Conservation (phyloP, 768 basidiomycete species). For the Russula olivacea region DNA sequence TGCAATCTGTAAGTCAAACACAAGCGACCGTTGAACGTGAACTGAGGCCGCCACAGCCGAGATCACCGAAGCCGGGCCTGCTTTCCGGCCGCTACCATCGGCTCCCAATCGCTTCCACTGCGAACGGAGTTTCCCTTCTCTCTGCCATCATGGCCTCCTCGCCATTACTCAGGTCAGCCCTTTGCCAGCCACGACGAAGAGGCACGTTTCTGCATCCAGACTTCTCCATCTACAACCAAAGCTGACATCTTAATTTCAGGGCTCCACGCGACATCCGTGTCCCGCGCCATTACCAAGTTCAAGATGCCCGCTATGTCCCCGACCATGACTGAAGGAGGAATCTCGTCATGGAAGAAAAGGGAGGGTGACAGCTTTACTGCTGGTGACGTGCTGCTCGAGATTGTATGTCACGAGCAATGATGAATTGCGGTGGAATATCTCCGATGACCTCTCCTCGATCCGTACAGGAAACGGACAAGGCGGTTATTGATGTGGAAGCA, state of each 20-base stretch:
- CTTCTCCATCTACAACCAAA: background rate
- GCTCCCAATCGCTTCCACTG: background rate
- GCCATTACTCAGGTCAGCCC: constrained; percentile 5
- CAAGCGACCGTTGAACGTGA: background rate
- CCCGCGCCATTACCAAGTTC: constrained; percentile 64
- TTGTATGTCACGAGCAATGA: constrained; percentile 47
- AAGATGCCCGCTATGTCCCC: constrained; percentile 97
- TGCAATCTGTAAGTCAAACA: background rate
- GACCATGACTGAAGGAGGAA: constrained; percentile 93
- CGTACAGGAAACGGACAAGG: constrained; percentile 86
- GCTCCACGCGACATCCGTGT: constrained; percentile 47
- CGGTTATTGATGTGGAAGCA: constrained; percentile 97
- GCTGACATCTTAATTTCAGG: constrained; percentile 33
- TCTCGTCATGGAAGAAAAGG: constrained; percentile 84
- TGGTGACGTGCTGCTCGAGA: constrained; percentile 86
- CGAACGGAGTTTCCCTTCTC: background rate
- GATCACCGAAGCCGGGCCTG: background rate
- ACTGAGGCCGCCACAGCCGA: background rate
- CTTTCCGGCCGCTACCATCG: constrained; percentile 1
- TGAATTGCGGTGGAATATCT: background rate
- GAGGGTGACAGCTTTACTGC: constrained; percentile 74
- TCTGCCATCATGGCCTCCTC: constrained; percentile 10
- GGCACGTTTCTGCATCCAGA: background rate
- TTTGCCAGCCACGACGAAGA: constrained; percentile 11
- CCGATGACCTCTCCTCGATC: constrained; percentile 1